These are phyloP conservation scores for Diaporthe vexans DNA, from an alignment of 2,329 filamentous ascomycete genomes.

Conservation along the genomic window DNA sequence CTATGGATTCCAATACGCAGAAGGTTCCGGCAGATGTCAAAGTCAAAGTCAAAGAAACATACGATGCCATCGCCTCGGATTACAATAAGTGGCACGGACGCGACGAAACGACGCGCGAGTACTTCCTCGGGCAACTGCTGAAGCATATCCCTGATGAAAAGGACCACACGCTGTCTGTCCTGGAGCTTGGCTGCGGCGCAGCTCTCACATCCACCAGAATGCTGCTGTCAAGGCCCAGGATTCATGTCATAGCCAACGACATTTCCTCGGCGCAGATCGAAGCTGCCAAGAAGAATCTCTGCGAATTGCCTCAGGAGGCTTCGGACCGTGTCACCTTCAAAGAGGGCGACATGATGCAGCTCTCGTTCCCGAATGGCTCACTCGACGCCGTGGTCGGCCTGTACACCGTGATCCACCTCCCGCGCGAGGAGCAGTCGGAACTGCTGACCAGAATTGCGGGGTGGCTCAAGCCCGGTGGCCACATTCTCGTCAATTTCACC, in stretches of 20 bases:
- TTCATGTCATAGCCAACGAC: constrained; percentile 55
- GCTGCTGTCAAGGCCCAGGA: constrained; percentile 47
- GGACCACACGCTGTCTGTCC: constrained; percentile 43
- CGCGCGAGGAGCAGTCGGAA: constrained; percentile 62
- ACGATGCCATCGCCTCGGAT: constrained; percentile 54
- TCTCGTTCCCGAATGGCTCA: constrained; percentile 49
- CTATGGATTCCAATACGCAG: background rate
- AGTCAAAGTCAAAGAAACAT: constrained; percentile 54
- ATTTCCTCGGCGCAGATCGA: constrained; percentile 56
- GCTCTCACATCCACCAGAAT: constrained; percentile 53
- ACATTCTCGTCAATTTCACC: constrained; percentile 64
- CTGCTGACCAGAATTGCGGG: constrained; percentile 58
- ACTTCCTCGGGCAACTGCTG: constrained; percentile 53
- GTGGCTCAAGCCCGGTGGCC: constrained; percentile 67
- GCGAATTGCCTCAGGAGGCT: background rate
- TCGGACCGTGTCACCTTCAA: background rate
- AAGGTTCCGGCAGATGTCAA: constrained; percentile 50
- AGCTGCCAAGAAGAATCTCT: constrained; percentile 48
- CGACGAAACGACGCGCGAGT: constrained; percentile 50
- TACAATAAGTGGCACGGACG: constrained; percentile 58
- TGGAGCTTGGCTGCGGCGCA: constrained; percentile 60
- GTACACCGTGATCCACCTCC: constrained; percentile 70
- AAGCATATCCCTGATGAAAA: constrained; percentile 43
- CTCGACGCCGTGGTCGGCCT: constrained; percentile 66
- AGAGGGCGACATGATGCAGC: constrained; percentile 36